Evolutionary conservation across 208 protist genomes (phyloP).

Genomic region (Trypanosoma boissoni): DNA sequence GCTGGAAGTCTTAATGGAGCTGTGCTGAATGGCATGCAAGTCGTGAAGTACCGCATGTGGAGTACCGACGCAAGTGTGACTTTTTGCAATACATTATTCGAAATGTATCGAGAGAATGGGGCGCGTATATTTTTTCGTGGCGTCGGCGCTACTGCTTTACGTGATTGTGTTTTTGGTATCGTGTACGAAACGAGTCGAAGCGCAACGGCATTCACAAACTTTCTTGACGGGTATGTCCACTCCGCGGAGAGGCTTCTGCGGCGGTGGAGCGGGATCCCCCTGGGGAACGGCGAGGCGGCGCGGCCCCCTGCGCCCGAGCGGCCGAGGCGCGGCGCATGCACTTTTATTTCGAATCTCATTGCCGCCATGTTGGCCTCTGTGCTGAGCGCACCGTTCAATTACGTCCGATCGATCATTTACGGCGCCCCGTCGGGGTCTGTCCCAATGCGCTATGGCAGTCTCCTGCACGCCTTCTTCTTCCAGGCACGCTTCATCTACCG

Average conservation of each 20-base stretch:
- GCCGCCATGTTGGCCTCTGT: conserved; percentile 78
- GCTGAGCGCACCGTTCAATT: conserved; percentile 86
- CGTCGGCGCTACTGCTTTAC: conserved; percentile 66
- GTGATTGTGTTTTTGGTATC: conserved; percentile 86
- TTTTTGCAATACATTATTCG: conserved; percentile 51
- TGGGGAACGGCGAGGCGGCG: not conserved
- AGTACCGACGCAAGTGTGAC: conserved; percentile 52
- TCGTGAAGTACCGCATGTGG: conserved; percentile 92
- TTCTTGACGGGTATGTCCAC: conserved; percentile 41
- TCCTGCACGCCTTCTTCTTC: conserved; percentile 73
- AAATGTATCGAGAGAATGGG: conserved; percentile 74
- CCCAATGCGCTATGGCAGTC: conserved; percentile 54
- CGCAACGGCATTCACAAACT: conserved; percentile 29
- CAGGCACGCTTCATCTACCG: conserved; percentile 71
- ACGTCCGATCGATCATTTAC: conserved; percentile 83
- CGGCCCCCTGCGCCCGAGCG: not conserved
- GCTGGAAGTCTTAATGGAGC: conserved; percentile 81
- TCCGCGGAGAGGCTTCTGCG: not conserved
- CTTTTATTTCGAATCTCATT: conserved; percentile 77
- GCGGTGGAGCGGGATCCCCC: not conserved
- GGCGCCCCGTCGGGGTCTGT: conserved; percentile 64
- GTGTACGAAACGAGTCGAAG: conserved; percentile 78
- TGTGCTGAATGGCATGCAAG: conserved; percentile 81
- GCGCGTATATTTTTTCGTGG: conserved; percentile 84
- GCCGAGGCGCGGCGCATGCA: conserved; percentile 27